Conservation (phyloP, 2,329 filamentous ascomycete genomes). For the Delphinella strobiligena region DNA sequence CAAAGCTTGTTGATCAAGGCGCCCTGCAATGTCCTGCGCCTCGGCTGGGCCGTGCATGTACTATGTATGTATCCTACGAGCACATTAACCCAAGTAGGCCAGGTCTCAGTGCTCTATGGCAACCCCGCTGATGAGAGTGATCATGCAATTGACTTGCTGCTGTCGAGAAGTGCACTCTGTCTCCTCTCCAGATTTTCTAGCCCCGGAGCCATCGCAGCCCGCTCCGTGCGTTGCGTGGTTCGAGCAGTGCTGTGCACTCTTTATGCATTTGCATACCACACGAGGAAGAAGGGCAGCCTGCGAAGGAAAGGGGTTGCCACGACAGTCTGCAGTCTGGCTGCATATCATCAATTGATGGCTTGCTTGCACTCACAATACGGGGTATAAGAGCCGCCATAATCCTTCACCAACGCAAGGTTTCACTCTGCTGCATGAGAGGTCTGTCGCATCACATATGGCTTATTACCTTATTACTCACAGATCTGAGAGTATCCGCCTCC, state of each 20-base stretch:
- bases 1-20: background rate
- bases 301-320: background rate
- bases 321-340: background rate
- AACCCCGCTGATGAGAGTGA: background rate
- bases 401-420: background rate
- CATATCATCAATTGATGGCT: background rate
- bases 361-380: background rate
- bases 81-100: background rate
- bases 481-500: background rate
- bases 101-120: background rate
- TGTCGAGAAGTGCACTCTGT: too few species aligned
- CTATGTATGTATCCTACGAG: background rate
- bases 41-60: background rate
- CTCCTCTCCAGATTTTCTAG: background rate
- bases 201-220: background rate
- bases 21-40: background rate
- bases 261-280: background rate
- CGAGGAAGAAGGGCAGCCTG: background rate
- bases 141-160: background rate
- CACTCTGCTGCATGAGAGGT: background rate
- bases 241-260: background rate
- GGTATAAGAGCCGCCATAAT: background rate
- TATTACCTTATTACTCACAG: background rate
- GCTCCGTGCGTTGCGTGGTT: background rate
- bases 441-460: background rate